Evolutionary conservation across 805 yeast genomes (phyloP), one percentile per base, ranked within the genome.

Genomic region (Clavispora fructus): DNA sequence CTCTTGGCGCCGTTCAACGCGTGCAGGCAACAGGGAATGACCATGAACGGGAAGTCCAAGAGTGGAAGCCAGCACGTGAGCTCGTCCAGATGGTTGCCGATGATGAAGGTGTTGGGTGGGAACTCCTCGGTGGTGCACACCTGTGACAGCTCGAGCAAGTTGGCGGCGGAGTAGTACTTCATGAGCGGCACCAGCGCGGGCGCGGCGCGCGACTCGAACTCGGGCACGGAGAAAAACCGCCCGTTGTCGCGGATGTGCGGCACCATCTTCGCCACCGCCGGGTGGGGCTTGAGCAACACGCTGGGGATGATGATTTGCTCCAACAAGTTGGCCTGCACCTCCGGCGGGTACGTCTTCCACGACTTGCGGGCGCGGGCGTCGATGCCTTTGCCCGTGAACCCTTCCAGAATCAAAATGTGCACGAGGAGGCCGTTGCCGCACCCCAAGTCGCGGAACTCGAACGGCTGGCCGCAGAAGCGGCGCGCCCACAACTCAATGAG

Each of bases 61-160:
- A 92, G 68, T 3, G 98, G 98, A 32, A 92, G 82, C 97, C 98
- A 92, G 54, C 96, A 86, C 0, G 97, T 91, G 46, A 92, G 73
- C 61, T 92, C 98, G 62, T 92, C 98, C 1, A 96, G 87, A 60
- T 92, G 98, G 61, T 92, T 92, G 1, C 98, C 98, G 39, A 92
- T 90, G 31, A 91, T 65, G 57, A 92, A 92, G 0, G 96, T 84
- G 54, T 84, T 77, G 19, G 68, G 61, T 0, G 88, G 83, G 50
- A 85, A 86, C 42, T 82, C 85, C 1, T 84, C 82, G 3, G 81
- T 75, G 46, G 85, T 80, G 13, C 73, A 68, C 10, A 71, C 73
- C 68, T 75, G 48, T 68, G 75, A 17, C 35, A 86, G 79, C 32
- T 71, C 63, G 14, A 83, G 60, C 28, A 86, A 61, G 43, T 68